phyloP scores from a whole-genome alignment of 2,329 filamentous ascomycete genomes.

The Claviceps fusiformis region DNA sequence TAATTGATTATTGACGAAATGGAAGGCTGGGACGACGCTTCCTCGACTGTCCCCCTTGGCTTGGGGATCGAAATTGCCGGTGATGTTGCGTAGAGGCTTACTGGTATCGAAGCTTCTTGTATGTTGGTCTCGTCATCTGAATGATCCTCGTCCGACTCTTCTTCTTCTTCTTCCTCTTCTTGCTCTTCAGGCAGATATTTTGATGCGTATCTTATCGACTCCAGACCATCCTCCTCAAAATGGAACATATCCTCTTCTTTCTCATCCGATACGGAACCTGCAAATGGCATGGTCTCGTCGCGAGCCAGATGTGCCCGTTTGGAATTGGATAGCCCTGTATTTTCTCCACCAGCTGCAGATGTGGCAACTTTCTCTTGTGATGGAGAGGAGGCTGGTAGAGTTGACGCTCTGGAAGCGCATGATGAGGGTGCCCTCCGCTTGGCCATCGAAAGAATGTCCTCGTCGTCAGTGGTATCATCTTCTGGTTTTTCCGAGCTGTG shows the following conservation, averaged over 20 bases:
- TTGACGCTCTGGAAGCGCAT: neutral
- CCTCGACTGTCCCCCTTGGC: neutral
- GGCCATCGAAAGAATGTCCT: constrained; percentile 28
- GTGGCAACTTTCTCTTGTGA: constrained; percentile 9
- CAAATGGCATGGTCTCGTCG: neutral
- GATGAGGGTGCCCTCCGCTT: constrained; percentile 8
- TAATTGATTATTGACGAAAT: constrained; percentile 21
- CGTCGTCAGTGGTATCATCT: constrained; percentile 25
- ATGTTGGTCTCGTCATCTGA: constrained; percentile 1
- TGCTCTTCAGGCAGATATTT: neutral
- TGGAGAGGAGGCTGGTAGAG: constrained; percentile 10
- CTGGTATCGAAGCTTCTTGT: neutral
- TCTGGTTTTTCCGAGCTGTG: constrained; percentile 9
- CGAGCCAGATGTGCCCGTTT: neutral
- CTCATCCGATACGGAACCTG: constrained; percentile 6
- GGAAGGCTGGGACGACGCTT: constrained; percentile 17
- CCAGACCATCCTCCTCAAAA: constrained; percentile 27
- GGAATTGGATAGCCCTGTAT: neutral
- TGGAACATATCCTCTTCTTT: constrained; percentile 29
- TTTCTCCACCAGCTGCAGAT: neutral
- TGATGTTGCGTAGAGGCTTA: constrained; percentile 27
- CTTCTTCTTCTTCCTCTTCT: neutral
- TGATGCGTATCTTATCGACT: constrained; percentile 10
- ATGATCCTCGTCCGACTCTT: constrained; percentile 17
- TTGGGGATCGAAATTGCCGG: constrained; percentile 26